Conservation (phyloP, 768 basidiomycete species). For the Collybia nuda region DNA sequence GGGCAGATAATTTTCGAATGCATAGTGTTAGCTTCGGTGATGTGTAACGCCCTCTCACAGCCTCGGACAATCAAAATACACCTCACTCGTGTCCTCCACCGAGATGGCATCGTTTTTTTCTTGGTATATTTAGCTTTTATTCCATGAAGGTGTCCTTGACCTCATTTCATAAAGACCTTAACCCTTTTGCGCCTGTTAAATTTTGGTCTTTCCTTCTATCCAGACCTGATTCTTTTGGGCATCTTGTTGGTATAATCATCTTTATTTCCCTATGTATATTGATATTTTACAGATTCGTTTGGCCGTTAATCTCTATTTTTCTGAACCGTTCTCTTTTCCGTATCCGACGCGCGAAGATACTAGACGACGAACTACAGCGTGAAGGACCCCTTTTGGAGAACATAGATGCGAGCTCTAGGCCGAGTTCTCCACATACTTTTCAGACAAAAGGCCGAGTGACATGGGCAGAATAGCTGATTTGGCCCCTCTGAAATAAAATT, state of each 20-base stretch:
- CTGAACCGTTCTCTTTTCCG: slow-evolving; percentile 31
- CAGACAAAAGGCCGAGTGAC: too few relatives aligned
- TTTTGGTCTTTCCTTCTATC: slow-evolving; percentile 19
- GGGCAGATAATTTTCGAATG: slow-evolving; percentile 32
- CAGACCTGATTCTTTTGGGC: slow-evolving; percentile 22
- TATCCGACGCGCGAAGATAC: slow-evolving; percentile 16
- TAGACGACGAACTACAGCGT: slow-evolving; percentile 2
- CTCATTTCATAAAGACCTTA: neutral
- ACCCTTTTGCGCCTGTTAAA: slow-evolving; percentile 22
- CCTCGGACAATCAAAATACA: slow-evolving; percentile 25
- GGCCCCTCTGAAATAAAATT: too few relatives aligned
- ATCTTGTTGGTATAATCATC: slow-evolving; percentile 22
- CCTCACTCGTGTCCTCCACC: slow-evolving; percentile 26
- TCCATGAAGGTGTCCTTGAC: slow-evolving; percentile 14
- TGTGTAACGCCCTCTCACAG: slow-evolving; percentile 32
- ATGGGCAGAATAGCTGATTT: too few relatives aligned
- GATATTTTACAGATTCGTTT: slow-evolving; percentile 24
- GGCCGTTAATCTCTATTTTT: slow-evolving; percentile 30
- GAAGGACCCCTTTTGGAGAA: too few relatives aligned
- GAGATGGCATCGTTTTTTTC: slow-evolving; percentile 35
- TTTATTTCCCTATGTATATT: neutral
- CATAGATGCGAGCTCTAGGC: too few relatives aligned
- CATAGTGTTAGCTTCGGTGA: slow-evolving; percentile 26
- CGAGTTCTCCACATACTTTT: too few relatives aligned
- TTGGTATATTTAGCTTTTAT: slow-evolving; percentile 16